Base-by-base conservation (phyloP, 1,284 basidiomycete genomes). In the Boletus mariae region DNA sequence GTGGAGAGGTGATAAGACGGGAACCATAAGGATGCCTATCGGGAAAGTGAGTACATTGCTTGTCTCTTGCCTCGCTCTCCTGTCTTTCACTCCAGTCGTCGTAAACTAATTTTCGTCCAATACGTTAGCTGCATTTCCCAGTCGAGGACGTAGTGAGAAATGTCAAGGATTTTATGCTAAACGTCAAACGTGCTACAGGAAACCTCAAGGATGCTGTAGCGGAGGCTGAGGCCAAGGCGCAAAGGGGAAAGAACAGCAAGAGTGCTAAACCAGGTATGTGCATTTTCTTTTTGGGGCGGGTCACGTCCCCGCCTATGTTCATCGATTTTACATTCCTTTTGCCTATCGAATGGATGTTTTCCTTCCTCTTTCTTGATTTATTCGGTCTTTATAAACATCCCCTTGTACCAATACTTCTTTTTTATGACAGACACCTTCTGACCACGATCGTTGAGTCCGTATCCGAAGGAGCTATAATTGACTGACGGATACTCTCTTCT, bases 1-100 rank as follows among this genome's bases (percentile, higher is more conserved):
- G 68, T 99, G 95, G 94, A 90, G 86, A 70, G 91, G 92, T 11
- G 94, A 98, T 73, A 88, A 90, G 67, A 73, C 80, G 31, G 95
- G 95, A 13, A 87, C 87, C 26, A 92, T 98, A 52, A 83, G 91
- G 46, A 82, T 87, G 55, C 82, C 91, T 25, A 84, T 93, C 64
- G 88, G 80, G 17, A 83, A 80, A 69, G 90, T 84, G 58, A 38
- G 37, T 4, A 38, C 37, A 38, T 37, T 1, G 31, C 12, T 12
- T 43, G 23, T 32, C 28, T 25, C 26, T 28, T 28, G 31, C 31
- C 45, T 31, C 28, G 35, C 29, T 48, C 31, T 61, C 6, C 12
- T 34, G 1, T 38, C 3, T 28, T 37, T 44, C 23, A 12, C 47
- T 52, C 34, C 45, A 31, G 34, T 45, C 41, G 13, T 45, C 28